Base-by-base conservation (phyloP, 2,329 filamentous ascomycete species). In the Fusarium sp. region DNA sequence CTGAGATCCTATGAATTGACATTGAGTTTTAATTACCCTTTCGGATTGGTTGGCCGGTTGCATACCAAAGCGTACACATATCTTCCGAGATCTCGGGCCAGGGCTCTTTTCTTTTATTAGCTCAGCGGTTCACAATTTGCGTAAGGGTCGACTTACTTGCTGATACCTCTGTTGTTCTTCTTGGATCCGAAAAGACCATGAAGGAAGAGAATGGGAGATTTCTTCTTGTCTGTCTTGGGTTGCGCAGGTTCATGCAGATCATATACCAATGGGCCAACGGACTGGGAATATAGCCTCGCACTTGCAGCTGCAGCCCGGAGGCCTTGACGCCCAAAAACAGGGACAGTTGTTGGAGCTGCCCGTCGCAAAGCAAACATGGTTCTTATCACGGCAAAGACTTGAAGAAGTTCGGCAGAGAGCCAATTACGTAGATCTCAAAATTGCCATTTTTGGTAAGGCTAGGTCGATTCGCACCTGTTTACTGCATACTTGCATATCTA, bases 131-230 rank as follows among this genome's bases (percentile, higher is more conserved):
- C 5, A 7, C 4, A 14, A 15, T 18, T 3, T 22, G 15, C 11
- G 2, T 10, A 36, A 34, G 43, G 48, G 9, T 2, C 44, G 49
- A 82, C 91, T 79, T 84, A 97, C 95, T 94, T 97, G 91, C 94
- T 97, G 68, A 98, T 96, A 75, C 88, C 93, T 79, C 95, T 86
- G 78, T 98, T 97, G 78, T 98, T 98, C 83, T 93, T 94, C 83
- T 97, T 97, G 38, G 93, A 97, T 20, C 95, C 95, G 76, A 98
- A 98, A 13, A 98, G 85, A 2, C 96, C 95, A 78, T 98, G 95
- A 76, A 98, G 88, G 71, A 98, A 92, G 66, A 98, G 81, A 68
- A 98, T 93, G 3, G 95, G 92, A 39, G 82, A 80, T 61, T 79
- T 77, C 75, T 84, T 78, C 56, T 79, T 76, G 26, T 80, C 78